These are phyloP conservation scores for Inga leiocalycina DNA, from an alignment of 306 rosid genomes.

Conservation along the genomic window DNA sequence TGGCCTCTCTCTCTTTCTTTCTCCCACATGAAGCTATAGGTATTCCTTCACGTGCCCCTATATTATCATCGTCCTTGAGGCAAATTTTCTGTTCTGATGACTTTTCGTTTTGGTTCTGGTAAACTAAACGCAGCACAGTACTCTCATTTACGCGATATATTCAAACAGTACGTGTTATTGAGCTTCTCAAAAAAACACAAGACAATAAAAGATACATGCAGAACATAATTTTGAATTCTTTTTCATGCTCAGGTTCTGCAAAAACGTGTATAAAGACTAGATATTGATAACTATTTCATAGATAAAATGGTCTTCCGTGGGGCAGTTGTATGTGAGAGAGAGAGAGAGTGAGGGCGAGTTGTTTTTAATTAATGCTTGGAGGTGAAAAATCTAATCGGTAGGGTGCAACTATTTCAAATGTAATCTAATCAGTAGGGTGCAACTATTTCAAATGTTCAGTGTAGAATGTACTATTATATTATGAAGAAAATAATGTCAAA, in stretches of 20 bases:
- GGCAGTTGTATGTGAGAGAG: too few species aligned
- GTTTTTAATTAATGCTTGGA: too few species aligned
- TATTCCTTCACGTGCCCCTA: constrained; percentile 36
- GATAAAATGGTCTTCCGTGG: too few species aligned
- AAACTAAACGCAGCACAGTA: background rate
- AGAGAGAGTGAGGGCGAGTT: too few species aligned
- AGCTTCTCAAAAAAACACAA: background rate
- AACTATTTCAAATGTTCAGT: background rate
- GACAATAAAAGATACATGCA: background rate
- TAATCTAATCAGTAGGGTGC: background rate
- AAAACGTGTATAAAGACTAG: too few species aligned
- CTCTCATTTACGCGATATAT: background rate
- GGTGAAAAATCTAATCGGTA: too few species aligned
- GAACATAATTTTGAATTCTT: too few species aligned
- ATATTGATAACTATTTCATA: too few species aligned
- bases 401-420: too few species aligned
- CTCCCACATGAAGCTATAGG: background rate
- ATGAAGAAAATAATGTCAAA: background rate
- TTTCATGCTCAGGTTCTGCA: too few species aligned
- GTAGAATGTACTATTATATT: background rate
- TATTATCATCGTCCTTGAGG: background rate
- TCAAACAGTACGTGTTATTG: background rate
- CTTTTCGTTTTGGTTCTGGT: background rate
- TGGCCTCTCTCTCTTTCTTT: background rate
- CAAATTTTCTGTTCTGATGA: background rate